phyloP scores from a whole-genome alignment of 176 grass and related monocot species.

The Ensete glaucum region DNA sequence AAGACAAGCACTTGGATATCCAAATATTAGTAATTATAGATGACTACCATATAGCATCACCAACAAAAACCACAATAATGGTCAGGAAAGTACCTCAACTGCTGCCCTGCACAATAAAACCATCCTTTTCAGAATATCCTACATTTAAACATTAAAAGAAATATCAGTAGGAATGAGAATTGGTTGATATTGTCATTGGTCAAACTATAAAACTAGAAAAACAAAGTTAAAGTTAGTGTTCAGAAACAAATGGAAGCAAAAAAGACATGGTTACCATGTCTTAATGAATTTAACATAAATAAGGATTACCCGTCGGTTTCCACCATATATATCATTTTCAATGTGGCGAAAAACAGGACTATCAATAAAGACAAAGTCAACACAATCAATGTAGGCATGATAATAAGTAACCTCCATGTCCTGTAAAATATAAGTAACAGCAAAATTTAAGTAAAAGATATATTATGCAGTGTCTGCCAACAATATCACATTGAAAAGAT shows the following conservation, averaged over 20 bases:
- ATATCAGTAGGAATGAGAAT: neutral
- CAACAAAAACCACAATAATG: neutral
- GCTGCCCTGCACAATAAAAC: constrained; percentile 84
- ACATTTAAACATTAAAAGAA: constrained; percentile 7
- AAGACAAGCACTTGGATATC: too few species aligned
- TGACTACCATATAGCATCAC: neutral
- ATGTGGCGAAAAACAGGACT: constrained; percentile 63
- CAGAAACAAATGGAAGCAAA: neutral
- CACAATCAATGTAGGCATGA: constrained; percentile 76
- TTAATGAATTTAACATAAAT: neutral
- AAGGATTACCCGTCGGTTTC: constrained; percentile 47
- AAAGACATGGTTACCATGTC: constrained; percentile 26
- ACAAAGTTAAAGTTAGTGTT: neutral
- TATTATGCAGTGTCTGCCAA: neutral
- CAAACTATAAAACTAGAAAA: neutral
- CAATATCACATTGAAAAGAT: neutral
- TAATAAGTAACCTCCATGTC: constrained; percentile 84
- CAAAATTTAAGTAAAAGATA: neutral
- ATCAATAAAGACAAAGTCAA: constrained; percentile 95
- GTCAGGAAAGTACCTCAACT: constrained; percentile 64
- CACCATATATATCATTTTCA: constrained; percentile 79
- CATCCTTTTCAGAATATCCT: constrained; percentile 89
- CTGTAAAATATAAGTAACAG: constrained; percentile 23
- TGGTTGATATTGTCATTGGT: too few species aligned
- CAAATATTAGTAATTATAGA: neutral